Conservation (phyloP, 306 rosid genomes). For the Cucumis hystrix region DNA sequence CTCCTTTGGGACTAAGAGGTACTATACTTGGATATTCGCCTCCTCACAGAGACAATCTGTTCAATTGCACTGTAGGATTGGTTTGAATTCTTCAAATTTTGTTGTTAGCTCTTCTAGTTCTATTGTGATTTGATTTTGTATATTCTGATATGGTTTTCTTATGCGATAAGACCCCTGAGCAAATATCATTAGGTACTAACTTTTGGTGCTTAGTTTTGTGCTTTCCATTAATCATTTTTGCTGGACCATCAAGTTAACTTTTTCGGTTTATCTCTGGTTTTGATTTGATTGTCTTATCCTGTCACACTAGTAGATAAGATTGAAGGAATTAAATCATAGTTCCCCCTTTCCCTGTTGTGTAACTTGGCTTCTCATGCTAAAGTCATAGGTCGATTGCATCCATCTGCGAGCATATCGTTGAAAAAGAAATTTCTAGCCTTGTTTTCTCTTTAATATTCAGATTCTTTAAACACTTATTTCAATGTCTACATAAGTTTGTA, state of each 20-base stretch:
- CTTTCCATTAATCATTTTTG: background rate
- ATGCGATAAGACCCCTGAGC: background rate
- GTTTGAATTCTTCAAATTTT: background rate
- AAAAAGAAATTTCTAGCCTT: background rate
- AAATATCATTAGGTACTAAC: background rate
- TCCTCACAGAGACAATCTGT: background rate
- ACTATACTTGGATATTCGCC: constrained; percentile 15
- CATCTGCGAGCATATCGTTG: background rate
- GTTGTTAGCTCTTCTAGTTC: background rate
- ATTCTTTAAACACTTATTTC: background rate
- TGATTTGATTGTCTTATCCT: background rate
- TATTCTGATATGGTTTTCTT: background rate
- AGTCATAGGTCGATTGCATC: background rate
- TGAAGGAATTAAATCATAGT: background rate
- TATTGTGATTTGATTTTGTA: background rate
- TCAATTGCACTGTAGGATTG: background rate
- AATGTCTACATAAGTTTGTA: background rate
- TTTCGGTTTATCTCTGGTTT: background rate
- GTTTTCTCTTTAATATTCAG: background rate
- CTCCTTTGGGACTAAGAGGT: constrained; percentile 63
- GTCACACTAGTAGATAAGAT: background rate
- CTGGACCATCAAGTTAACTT: background rate
- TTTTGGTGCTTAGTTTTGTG: background rate
- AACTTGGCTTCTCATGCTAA: background rate
- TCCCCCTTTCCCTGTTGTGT: background rate